Evolutionary conservation across 169 alveolate genomes (phyloP), one percentile per base, ranked within the genome.

Genomic region (Plasmodium malariae): DNA sequence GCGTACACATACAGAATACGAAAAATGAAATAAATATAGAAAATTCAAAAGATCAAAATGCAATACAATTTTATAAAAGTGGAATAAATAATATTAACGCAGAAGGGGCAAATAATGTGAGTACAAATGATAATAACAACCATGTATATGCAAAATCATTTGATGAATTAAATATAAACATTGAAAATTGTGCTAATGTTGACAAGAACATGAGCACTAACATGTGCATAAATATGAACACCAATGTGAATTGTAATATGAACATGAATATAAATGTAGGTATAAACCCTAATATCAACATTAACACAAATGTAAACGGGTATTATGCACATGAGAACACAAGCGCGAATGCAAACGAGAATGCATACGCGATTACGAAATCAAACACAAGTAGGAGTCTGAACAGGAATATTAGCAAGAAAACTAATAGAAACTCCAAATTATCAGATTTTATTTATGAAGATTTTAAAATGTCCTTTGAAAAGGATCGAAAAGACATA

Each of bases 1-100:
- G 89, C 26, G 60, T 78, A 78, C 89, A 78, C 68, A 78, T 63
- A 78, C 55, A 30, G 32, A 78, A 78, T 34, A 30, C 28, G 28
- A 78, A 63, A 7, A 78, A 45, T 37, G 89, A 76, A 43, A n/a
- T 45, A 14, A 32, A 76, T 62, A 24, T 76, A 19, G 74, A 76
- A 60, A 48, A 43, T 37, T 36, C 76, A 7, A 76, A 76, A 63
- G 88, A 74, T n/a, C 60, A 74, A 32, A 65, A 30, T 48, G 26
- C 74, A 24, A n/a, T 49, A 43, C 68, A 60, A 17, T n/a, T 65
- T 14, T 43, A 62, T 26, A 45, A 62, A 62, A 55, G 48, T 63
- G 87, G 57, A 55, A 9, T 34, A 45, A n/a, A n/a, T n/a, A 36
- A 45, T 48, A 12, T 30, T 2, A 28, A 60, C 28, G 30, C 21